Evolutionary conservation across 1,284 basidiomycete species (phyloP), one percentile per base, ranked within the genome.

Genomic region (Thelephora terrestris): DNA sequence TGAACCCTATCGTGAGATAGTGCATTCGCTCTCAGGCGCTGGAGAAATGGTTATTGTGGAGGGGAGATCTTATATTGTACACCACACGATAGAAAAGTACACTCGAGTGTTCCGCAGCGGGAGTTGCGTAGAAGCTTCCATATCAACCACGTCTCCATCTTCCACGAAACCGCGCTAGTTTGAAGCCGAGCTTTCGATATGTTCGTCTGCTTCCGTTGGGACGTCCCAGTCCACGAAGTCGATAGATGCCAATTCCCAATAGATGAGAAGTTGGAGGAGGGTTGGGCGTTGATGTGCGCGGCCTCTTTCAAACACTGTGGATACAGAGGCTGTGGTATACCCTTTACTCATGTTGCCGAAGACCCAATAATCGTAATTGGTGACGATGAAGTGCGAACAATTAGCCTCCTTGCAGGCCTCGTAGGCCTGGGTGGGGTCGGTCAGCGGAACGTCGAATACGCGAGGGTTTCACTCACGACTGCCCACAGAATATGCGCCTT

Each of bases 1-100:
- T 76, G 16, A 74, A 74, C 50, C 73, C 74, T 3, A 67, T 76
- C 36, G 74, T 76, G 47, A 71, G 68, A 53, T 75, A 62, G 36
- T n/a, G 17, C 10, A 18, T 21, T 14, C 6, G 7, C 18, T 40
- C 25, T 27, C 29, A 14, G 29, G 9, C 14, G 12, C 3, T 32
- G 3, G 29, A 14, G 12, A 32, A 32, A 32, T 32, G 29, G 29
- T 6, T 12, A 7, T 3, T 32, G 12, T 14, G 7, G 12, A 14
- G 29, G 29, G 14, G 14, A 3, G 29, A 32, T 32, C 29, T 32
- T 12, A 14, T 32, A 32, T 3, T 6, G 29, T 32, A 12, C 12
- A 12, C 12, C 14, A 12, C 3, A 32, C 9, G 14, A 32, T 32
- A 27, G 25, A 27, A 27, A 27, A 9, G 9, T 32, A 32, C 6